A percentile compares a stretch with the other conserved stretches of the same genome.
Evolutionary conservation across 2,329 filamentous ascomycete species (phyloP).

Genomic region (Neofusicoccum laricinum): DNA sequence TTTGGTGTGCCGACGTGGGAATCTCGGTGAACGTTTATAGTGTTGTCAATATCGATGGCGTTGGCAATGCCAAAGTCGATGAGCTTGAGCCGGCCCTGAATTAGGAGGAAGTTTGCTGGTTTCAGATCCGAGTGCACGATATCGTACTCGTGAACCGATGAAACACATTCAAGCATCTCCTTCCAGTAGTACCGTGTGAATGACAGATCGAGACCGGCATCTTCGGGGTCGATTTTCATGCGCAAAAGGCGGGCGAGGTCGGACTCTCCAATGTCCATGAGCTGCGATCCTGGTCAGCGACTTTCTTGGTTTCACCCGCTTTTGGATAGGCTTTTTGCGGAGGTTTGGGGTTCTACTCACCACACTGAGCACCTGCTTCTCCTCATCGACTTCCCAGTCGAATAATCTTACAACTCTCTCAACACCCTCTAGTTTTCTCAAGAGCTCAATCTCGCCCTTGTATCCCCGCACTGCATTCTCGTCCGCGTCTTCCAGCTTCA

Average conservation of each 20-base stretch:
- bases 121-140: constrained; percentile 97
- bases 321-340: neutral
- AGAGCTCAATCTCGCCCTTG: constrained; percentile 91
- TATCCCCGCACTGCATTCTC: constrained; percentile 79
- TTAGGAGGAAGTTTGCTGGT: constrained; percentile 93
- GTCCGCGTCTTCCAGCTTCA: constrained; percentile 86
- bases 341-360: constrained; percentile 49
- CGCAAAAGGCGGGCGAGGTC: constrained; percentile 86
- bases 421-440: constrained; percentile 76
- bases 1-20: constrained; percentile 94
- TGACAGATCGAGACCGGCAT: constrained; percentile 75
- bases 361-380: constrained; percentile 83
- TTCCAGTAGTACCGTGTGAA: constrained; percentile 99
- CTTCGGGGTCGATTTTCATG: constrained; percentile 55
- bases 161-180: constrained; percentile 96
- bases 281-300: constrained; percentile 43
- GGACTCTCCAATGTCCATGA: constrained; percentile 96
- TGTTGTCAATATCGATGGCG: constrained; percentile 91
- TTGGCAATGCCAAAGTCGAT: constrained; percentile 99
- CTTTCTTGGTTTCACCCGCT: neutral
- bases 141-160: constrained; percentile 82
- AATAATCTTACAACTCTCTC: constrained; percentile 87
- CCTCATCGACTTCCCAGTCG: constrained; percentile 90
- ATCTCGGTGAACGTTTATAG: constrained; percentile 95
- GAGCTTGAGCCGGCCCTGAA: constrained; percentile 84